phyloP scores from a whole-genome alignment of 2,329 filamentous ascomycete genomes.

The Colletotrichum costaricense region DNA sequence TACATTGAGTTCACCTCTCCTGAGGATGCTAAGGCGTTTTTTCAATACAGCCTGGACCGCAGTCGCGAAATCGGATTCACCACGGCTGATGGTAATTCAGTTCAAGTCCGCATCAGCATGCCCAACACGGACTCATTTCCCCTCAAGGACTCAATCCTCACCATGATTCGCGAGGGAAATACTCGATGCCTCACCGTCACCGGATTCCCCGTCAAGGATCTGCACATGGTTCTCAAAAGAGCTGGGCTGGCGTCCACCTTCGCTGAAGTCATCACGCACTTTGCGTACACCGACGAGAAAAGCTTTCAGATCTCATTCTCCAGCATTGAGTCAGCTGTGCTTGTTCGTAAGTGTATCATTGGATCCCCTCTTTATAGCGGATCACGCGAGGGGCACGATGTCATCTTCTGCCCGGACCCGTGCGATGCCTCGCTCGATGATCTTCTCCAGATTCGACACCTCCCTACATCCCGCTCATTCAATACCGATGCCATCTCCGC shows the following conservation, averaged over 20 bases:
- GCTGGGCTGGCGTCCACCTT: conserved; percentile 13
- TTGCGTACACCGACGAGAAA: conserved; percentile 14
- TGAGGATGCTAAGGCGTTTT: background rate
- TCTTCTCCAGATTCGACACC: conserved; percentile 3
- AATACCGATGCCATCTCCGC: conserved; percentile 1
- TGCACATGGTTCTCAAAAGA: background rate
- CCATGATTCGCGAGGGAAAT: background rate
- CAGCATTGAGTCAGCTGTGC: conserved; percentile 6
- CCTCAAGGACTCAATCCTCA: background rate
- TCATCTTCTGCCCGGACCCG: conserved; percentile 10
- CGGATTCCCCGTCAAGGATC: conserved; percentile 20
- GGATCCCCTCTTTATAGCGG: background rate
- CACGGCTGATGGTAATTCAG: background rate
- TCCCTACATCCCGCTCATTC: background rate
- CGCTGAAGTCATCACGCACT: conserved; percentile 16
- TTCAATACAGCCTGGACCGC: background rate
- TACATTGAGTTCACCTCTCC: conserved; percentile 21
- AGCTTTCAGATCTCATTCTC: conserved; percentile 26
- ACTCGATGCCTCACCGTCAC: conserved; percentile 25
- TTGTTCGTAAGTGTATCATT: conserved; percentile 16
- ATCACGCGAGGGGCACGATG: background rate
- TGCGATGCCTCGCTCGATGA: conserved; percentile 12
- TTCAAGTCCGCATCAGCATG: background rate
- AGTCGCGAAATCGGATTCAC: conserved; percentile 28
- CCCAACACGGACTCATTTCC: conserved; percentile 27